Base-by-base conservation (phyloP, 768 basidiomycete genomes). In the Auriscalpium microsporum region DNA sequence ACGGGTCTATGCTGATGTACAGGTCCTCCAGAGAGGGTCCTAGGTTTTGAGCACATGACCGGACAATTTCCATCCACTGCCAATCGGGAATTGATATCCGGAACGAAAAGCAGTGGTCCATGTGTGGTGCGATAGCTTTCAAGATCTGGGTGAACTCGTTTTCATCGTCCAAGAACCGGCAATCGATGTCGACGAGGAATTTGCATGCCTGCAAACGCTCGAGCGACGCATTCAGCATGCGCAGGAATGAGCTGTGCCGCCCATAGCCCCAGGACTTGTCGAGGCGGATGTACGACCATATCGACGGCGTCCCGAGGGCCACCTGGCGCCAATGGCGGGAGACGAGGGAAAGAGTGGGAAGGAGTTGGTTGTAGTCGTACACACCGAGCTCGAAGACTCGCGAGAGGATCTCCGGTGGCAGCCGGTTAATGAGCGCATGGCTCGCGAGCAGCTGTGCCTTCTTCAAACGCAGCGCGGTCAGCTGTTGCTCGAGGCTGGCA, bases 281-380 rank as follows among this genome's bases (percentile, higher is more conserved):
- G 37, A 69, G 66, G 28, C 63, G 52, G 47, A 68, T 66, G 54
- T 67, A 66, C 8, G 68, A 60, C 68, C 69, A 70, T 11, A 70
- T 50, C 5, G 59, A 50, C 7, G 68, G 63, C 4, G 63, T 67
- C 9, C 60, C 49, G 7, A 70, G 60, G 1, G 63, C 58, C 36
- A 68, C 50, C 38, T 60, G 48, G 17, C 65, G 50, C 69, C 69
- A 70, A 23, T 57, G 61, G 9, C 46, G 61, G 17, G 63, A 69
- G 10, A 69, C 67, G n/a, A 65, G 62, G 19, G 62, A 65, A 17
- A 68, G 42, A 9, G 33, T 49, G 4, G 56, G 57, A 9, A 66
- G 50, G 40, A 67, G 60, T 2, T 65, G 58, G 17, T 62, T 46
- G 46, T 55, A 37, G 35, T 68, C 65, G 54, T 68, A 56, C 4